Evolutionary conservation across 768 basidiomycete species (phyloP), one percentile per base, ranked within the genome.

Genomic region (Hebeloma cylindrosporum): DNA sequence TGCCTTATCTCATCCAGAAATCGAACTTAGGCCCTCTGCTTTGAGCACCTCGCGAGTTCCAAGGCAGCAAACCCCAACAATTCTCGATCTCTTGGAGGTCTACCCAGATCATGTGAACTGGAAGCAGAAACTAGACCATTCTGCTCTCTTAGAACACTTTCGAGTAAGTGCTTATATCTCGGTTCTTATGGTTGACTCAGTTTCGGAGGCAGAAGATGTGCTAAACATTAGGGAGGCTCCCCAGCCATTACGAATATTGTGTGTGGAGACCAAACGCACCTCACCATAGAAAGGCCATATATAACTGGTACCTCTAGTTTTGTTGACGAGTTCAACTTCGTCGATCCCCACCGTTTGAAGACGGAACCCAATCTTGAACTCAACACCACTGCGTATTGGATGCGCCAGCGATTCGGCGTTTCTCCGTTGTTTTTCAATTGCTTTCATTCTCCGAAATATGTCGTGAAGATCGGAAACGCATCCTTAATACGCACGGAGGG

Each of bases 391-490:
- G 45, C 37, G 3, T 21, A 47, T 17, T 47, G 45, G 45, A 32
- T 47, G 38, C 37, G 22, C 16, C 45, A 40, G 23, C 37, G 20
- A 17, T 47, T 47, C 30, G 38, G 38, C 7, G 45, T 47, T 14
- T 40, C 45, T 20, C 45, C 38, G 7, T 17, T 47, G 28, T 47
- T 47, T 16, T 34, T 29, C n/a, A 25, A 7, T 25, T 35, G 16
- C 35, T n/a, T 39, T 13, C 2, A 22, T 4, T 5, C 6, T 4
- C 22, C 16, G 16, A 31, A 7, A 13, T 47, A 45, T 21, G 26
- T 28, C 11, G 35, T 22, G 2, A 39, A 38, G 4, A 21, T n/a
- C 6, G 45, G 45, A 17, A 47, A 47, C 17, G 37, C 30, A 2
- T 17, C 20, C 26, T 22, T 47, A 13, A 23, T 40, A 2, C 36